Evolutionary conservation across 768 basidiomycete species (phyloP).

Genomic region (Trametes cinnabarina): DNA sequence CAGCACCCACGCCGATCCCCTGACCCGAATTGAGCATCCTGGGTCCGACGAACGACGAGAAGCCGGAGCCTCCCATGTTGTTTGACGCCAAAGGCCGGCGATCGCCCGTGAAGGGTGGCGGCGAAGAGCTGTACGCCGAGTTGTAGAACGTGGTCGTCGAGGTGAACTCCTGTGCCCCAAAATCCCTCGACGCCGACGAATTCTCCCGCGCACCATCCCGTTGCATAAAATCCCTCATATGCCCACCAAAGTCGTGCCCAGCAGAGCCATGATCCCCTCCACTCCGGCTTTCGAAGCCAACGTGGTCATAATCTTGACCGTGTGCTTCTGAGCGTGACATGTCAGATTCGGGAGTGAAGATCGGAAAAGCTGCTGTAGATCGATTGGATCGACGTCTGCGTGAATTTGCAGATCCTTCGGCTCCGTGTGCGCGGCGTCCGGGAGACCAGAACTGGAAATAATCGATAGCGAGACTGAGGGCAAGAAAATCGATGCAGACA

Average conservation of each 20-base stretch:
- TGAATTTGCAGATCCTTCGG: constrained; percentile 7
- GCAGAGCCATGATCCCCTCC: constrained; percentile 12
- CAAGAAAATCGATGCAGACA: constrained; percentile 20
- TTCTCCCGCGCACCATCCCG: constrained; percentile 20
- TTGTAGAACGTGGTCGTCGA: constrained; percentile 11
- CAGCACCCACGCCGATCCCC: constrained; percentile 19
- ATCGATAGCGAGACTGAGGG: constrained; percentile 26
- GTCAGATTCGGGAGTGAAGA: constrained; percentile 18
- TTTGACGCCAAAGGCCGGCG: constrained; percentile 18
- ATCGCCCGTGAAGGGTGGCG: constrained; percentile 24
- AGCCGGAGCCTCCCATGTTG: constrained; percentile 19
- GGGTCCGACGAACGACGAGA: constrained; percentile 24
- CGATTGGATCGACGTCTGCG: constrained; percentile 18
- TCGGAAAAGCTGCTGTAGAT: constrained; percentile 20
- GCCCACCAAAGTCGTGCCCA: constrained; percentile 15
- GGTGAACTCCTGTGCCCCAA: constrained; percentile 13
- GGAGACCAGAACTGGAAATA: constrained; percentile 18
- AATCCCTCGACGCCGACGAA: constrained; percentile 13
- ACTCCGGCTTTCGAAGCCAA: constrained; percentile 21
- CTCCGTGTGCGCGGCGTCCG: constrained; percentile 11
- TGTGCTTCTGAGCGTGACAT: constrained; percentile 31
- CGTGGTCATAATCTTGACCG: constrained; percentile 25
- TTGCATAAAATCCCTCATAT: constrained; percentile 12
- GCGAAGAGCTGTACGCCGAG: constrained; percentile 23
- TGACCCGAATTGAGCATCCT: constrained; percentile 22